Percentiles rank a stretch among this genome's conserved stretches.
phyloP scores from a whole-genome alignment of 768 basidiomycete species.

The Phlebiopsis gigantea region DNA sequence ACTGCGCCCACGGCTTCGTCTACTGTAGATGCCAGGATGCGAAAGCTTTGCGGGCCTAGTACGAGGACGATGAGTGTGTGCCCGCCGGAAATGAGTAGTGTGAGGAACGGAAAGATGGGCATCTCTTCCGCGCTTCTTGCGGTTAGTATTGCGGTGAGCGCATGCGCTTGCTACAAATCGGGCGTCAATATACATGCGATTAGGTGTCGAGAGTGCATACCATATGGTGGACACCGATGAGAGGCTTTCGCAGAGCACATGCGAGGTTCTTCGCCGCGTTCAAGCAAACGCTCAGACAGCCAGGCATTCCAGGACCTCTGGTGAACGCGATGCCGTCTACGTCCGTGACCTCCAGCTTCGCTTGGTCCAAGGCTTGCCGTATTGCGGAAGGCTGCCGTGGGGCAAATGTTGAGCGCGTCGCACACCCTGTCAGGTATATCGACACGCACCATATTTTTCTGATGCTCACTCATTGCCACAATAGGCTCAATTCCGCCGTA shows the following conservation, averaged over 20 bases:
- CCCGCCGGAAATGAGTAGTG: slow-evolving; percentile 88
- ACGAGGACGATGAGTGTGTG: slow-evolving; percentile 87
- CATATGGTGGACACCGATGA: slow-evolving; percentile 95
- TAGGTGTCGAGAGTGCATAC: slow-evolving; percentile 32
- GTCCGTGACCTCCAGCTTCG: slow-evolving; percentile 50
- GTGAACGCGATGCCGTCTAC: slow-evolving; percentile 91
- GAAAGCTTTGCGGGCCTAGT: slow-evolving; percentile 48
- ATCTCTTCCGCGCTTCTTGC: slow-evolving; percentile 18
- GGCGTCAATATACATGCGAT: not conserved
- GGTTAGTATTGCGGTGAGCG: slow-evolving; percentile 77
- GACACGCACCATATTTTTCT: slow-evolving; percentile 56
- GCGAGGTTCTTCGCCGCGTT: slow-evolving; percentile 81
- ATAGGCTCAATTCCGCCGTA: slow-evolving; percentile 76
- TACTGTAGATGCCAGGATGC: slow-evolving; percentile 64
- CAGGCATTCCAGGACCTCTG: slow-evolving; percentile 79
- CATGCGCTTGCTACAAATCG: slow-evolving; percentile 87
- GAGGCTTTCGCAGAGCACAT: slow-evolving; percentile 65
- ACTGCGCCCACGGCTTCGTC: slow-evolving; percentile 76
- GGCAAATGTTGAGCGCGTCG: no score
- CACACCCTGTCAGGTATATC: not conserved
- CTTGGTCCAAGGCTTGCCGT: slow-evolving; percentile 58
- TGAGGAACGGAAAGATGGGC: slow-evolving; percentile 81
- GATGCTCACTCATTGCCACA: slow-evolving; percentile 72
- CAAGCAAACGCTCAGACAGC: slow-evolving; percentile 71
- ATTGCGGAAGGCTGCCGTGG: slow-evolving; percentile 70